Percentiles rank a stretch among this genome's conserved stretches.
Evolutionary conservation across 106 monocot species (phyloP).

Genomic region (Xerophyta viscosa): DNA sequence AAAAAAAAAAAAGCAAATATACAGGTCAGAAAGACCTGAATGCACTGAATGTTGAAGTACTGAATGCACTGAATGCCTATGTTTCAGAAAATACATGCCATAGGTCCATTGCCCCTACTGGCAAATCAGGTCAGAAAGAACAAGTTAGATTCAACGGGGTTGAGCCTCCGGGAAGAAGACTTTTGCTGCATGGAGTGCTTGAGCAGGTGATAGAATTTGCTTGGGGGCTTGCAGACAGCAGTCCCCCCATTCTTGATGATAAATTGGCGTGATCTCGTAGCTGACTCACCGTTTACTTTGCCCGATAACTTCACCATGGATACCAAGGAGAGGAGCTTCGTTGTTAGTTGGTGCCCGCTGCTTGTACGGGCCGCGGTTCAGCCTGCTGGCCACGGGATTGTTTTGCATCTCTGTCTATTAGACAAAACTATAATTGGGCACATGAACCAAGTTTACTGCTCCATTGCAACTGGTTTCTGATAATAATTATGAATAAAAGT

Average conservation of each 20-base stretch:
- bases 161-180: slow-evolving; percentile 5
- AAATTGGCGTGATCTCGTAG: slow-evolving; percentile 1
- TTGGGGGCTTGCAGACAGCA: slow-evolving; percentile 6
- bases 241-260: slow-evolving; percentile 2
- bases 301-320: neutral
- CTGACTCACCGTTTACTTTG: neutral
- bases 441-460: no score
- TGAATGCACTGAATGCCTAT: slow-evolving; percentile 25
- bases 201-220: slow-evolving; percentile 6
- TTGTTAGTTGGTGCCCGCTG: slow-evolving; percentile 6
- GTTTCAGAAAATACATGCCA: slow-evolving; percentile 46
- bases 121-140: neutral
- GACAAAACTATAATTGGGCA: no score
- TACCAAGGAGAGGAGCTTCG: neutral
- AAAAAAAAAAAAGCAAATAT: no score
- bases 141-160: neutral
- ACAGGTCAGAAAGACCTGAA: no score
- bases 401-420: no score
- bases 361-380: no score
- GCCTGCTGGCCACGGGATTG: no score
- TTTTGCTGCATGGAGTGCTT: neutral
- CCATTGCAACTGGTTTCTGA: no score
- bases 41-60: slow-evolving; percentile 37
- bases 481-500: no score
- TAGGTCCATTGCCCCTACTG: slow-evolving; percentile 37